These are phyloP conservation scores for Eragrostis nindensis DNA, from an alignment of 176 grass and related monocot species.

Conservation along the genomic window DNA sequence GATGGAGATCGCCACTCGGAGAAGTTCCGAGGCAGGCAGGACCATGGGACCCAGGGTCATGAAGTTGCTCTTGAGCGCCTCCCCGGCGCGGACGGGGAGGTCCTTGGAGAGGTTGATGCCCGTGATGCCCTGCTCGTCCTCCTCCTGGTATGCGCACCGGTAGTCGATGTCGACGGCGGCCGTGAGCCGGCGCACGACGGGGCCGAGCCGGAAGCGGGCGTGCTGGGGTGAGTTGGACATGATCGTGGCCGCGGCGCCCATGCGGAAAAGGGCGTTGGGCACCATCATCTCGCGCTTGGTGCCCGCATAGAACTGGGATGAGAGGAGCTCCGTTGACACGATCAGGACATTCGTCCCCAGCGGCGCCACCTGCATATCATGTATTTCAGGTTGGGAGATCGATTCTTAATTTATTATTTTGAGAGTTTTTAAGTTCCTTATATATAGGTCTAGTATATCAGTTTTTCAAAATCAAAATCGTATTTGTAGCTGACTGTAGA, in stretches of 20 bases:
- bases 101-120: slow-evolving; percentile 17
- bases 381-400: too few relatives aligned
- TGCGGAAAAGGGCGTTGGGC: slow-evolving; percentile 5
- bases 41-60: background rate
- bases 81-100: background rate
- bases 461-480: too few relatives aligned
- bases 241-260: background rate
- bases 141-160: slow-evolving; percentile 19
- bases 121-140: slow-evolving; percentile 3
- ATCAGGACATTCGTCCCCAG: background rate
- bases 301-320: background rate
- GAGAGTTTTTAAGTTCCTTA: too few relatives aligned
- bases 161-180: background rate
- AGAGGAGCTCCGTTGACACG: slow-evolving; percentile 3
- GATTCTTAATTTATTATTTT: too few relatives aligned
- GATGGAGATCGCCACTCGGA: background rate
- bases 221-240: background rate
- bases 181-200: background rate
- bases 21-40: background rate
- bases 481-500: too few relatives aligned
- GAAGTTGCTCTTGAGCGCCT: background rate
- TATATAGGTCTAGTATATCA: too few relatives aligned
- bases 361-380: background rate
- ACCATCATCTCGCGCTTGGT: slow-evolving; percentile 30
- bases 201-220: slow-evolving; percentile 14